Base-by-base conservation (phyloP, 2,329 filamentous ascomycete genomes). In the Botrytis elliptica region DNA sequence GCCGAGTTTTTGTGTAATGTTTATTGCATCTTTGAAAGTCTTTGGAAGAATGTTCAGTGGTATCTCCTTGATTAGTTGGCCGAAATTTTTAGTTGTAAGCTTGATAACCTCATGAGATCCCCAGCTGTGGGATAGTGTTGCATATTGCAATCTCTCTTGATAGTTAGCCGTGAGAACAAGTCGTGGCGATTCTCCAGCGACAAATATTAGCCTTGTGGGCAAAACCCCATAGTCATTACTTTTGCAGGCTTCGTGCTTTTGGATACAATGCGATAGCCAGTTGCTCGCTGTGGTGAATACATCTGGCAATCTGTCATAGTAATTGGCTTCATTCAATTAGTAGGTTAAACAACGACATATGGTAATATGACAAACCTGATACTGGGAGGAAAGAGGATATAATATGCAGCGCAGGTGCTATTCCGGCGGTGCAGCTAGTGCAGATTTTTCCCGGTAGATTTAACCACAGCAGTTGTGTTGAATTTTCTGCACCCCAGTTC, bases 11-110 rank as follows among this genome's bases (percentile, higher is more conserved):
- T 38, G 68, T 38, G 72, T 46, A 33, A 78, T 73, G 2, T 38
- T 36, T 1, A 77, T 70, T n/a, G 75, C 75, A 62, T 79, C 74
- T n/a, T 71, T 64, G 60, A 79, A 79, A 8, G 63, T 73, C 7
- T 62, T 68, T 22, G 74, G 71, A 22, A 75, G 74, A 36, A 25
- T 42, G 0, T 69, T 20, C 14, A 60, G 12, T 25, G 67, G 25
- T 71, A 75, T 59, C 8, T 42, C 49, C n/a, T 62, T 49, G 36
- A 52, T 46, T 20, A 71, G 49, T 5, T 36, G 64, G 25, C 55
- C 66, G 9, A 71, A 5, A 6, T 75, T 64, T 38, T 69, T 25
- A 25, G 38, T 33, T 14, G 49, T 71, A 46, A 75, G 71, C 68
- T 46, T 29, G 44, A 71, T 69, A 8, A 29, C 2, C 5, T 63